Percentiles rank a stretch among this genome's conserved stretches.
These are phyloP conservation scores for Arthroderma uncinatum DNA, from an alignment of 2,329 filamentous ascomycete species.

Conservation along the genomic window DNA sequence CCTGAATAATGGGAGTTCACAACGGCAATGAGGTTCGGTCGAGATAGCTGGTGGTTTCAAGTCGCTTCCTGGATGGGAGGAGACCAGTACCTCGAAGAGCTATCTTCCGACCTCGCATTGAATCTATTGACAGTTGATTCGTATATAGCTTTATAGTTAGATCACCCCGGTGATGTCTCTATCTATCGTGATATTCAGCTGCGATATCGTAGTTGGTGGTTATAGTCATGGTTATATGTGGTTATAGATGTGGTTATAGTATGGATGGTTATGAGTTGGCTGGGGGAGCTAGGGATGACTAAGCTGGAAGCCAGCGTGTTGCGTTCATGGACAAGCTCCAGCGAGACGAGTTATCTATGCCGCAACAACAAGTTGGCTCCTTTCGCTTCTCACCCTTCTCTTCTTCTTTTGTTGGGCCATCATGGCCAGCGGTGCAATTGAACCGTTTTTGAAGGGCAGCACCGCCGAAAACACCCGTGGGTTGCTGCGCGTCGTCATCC, in stretches of 20 bases:
- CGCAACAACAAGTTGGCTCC: conserved; percentile 8
- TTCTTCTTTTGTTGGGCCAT: conserved; percentile 18
- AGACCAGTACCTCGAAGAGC: conserved; percentile 15
- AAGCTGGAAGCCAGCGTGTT: conserved; percentile 4
- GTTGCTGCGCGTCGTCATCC: conserved; percentile 78
- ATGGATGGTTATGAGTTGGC: too few relatives aligned
- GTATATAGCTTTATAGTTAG: conserved; percentile 14
- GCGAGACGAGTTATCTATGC: neutral
- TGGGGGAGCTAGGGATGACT: neutral
- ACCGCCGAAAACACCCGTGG: conserved; percentile 72
- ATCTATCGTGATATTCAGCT: too few relatives aligned
- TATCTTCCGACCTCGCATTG: conserved; percentile 16
- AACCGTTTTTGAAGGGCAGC: conserved; percentile 61
- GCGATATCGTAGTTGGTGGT: too few relatives aligned
- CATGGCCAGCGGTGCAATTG: conserved; percentile 31
- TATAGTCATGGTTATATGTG: too few relatives aligned
- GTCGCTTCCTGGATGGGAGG: conserved; percentile 16
- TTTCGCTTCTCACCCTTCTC: conserved; percentile 22
- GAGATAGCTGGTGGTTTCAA: conserved; percentile 18
- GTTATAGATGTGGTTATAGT: too few relatives aligned
- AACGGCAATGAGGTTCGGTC: conserved; percentile 18
- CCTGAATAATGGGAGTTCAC: conserved; percentile 16
- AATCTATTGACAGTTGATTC: conserved; percentile 18
- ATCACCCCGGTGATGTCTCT: too few relatives aligned
- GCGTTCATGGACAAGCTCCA: neutral